A percentile compares a stretch with the other conserved stretches of the same genome.
phyloP scores from a whole-genome alignment of 441 rosid genomes.

The Croton laevigatus region DNA sequence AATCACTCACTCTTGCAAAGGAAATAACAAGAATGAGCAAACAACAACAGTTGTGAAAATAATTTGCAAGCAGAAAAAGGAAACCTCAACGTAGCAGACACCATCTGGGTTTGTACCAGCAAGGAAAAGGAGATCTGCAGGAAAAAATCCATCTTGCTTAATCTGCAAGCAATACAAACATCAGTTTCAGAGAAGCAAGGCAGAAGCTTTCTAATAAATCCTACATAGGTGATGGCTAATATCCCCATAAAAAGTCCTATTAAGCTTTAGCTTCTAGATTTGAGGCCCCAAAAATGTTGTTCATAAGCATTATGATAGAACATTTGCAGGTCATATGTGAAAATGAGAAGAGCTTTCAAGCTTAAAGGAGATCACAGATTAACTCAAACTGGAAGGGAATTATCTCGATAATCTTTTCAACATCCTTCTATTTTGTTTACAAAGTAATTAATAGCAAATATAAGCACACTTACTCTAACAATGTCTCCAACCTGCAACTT shows the following conservation, averaged over 20 bases:
- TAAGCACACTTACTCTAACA: slow-evolving; percentile 60
- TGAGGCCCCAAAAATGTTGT: not conserved
- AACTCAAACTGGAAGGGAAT: not conserved
- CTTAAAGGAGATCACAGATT: not conserved
- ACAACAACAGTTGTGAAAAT: not conserved
- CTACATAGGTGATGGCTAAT: not conserved
- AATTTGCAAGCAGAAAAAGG: slow-evolving; percentile 5
- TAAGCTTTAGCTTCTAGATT: not conserved
- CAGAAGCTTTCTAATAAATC: not conserved
- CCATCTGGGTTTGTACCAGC: slow-evolving; percentile 95
- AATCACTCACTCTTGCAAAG: not conserved
- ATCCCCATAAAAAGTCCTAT: not conserved
- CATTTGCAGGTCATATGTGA: not conserved
- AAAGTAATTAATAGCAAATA: slow-evolving; percentile 2
- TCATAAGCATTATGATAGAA: not conserved
- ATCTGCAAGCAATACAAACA: slow-evolving; percentile 54
- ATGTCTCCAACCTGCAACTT: slow-evolving; percentile 98
- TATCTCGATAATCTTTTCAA: not conserved
- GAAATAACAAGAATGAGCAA: slow-evolving; percentile 4
- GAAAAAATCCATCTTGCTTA: slow-evolving; percentile 91
- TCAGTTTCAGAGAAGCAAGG: not conserved
- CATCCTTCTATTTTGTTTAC: not conserved
- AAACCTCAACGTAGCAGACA: slow-evolving; percentile 95
- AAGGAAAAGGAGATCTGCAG: slow-evolving; percentile 90
- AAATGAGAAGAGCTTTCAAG: slow-evolving; percentile 1